Evolutionary conservation across 2,329 filamentous ascomycete genomes (phyloP).

Genomic region (Grosmannia serpens): DNA sequence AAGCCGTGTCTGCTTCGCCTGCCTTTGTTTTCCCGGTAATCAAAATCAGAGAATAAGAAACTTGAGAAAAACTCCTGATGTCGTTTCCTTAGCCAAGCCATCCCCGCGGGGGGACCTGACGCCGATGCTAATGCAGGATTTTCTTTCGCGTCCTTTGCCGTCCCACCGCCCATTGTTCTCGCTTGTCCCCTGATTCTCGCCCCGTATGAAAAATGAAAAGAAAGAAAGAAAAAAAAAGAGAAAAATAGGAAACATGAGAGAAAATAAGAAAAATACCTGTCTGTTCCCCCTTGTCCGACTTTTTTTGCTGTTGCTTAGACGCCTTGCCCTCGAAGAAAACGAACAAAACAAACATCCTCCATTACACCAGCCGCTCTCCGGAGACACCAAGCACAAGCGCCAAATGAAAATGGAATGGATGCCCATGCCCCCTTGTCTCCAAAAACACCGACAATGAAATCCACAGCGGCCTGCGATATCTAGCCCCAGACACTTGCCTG

Average conservation of each 20-base stretch:
- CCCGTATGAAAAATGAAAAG: background rate
- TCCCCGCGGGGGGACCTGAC: conserved; percentile 4
- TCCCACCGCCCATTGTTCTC: background rate
- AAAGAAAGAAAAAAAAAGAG: background rate
- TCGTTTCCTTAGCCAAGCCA: conserved; percentile 7
- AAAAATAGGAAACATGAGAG: background rate
- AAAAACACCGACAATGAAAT: background rate
- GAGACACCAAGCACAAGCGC: background rate
- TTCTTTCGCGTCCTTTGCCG: conserved; percentile 2
- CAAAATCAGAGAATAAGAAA: background rate
- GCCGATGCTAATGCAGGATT: conserved; percentile 11
- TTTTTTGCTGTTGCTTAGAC: conserved; percentile 4
- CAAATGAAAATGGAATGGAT: background rate
- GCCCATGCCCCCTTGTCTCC: background rate
- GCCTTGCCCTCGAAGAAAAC: conserved; percentile 2
- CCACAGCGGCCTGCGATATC: too few relatives aligned
- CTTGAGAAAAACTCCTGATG: conserved; percentile 4
- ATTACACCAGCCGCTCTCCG: background rate
- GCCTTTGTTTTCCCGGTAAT: background rate
- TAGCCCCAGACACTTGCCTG: conserved; percentile 94
- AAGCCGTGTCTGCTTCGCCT: background rate
- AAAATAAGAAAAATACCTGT: background rate
- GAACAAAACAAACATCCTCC: conserved; percentile 1
- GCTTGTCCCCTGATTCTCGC: background rate
- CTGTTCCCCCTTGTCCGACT: background rate